A percentile compares a stretch with the other conserved stretches of the same genome.
These are phyloP conservation scores for Cunninghamia lanceolata DNA, from an alignment of 75 land plant genomes.

Conservation along the genomic window DNA sequence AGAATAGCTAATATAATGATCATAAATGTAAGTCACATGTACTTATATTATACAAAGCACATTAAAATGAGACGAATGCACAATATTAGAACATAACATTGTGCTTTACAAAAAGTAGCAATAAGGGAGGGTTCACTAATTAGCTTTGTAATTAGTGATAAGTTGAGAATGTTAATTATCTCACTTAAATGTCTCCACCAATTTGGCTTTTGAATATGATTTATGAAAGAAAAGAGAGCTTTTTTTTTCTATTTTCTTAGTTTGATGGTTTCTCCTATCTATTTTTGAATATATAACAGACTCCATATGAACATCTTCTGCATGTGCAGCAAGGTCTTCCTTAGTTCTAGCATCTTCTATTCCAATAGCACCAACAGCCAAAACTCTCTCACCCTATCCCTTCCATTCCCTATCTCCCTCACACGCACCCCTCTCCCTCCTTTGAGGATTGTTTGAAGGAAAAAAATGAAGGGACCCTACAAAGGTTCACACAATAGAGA, in stretches of 20 bases:
- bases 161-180: neutral
- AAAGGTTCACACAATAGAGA: too few relatives aligned
- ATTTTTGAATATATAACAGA: neutral
- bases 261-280: neutral
- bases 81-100: neutral
- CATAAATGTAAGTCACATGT: neutral
- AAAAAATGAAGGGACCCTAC: too few relatives aligned
- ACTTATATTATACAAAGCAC: too few relatives aligned
- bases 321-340: too few relatives aligned
- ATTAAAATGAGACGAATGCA: neutral
- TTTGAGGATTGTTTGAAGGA: too few relatives aligned
- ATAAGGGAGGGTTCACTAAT: neutral
- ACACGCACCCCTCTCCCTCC: too few relatives aligned
- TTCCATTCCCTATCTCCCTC: too few relatives aligned
- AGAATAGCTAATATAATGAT: neutral
- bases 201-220: neutral
- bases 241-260: neutral
- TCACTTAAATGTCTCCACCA: neutral
- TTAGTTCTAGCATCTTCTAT: too few relatives aligned
- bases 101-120: neutral
- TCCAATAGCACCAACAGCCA: too few relatives aligned
- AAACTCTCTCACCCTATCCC: too few relatives aligned
- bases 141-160: neutral
- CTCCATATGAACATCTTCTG: too few relatives aligned
- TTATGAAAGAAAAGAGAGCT: neutral